phyloP scores from a whole-genome alignment of 2,329 filamentous ascomycete species.

The Echinosphaeria canescens region DNA sequence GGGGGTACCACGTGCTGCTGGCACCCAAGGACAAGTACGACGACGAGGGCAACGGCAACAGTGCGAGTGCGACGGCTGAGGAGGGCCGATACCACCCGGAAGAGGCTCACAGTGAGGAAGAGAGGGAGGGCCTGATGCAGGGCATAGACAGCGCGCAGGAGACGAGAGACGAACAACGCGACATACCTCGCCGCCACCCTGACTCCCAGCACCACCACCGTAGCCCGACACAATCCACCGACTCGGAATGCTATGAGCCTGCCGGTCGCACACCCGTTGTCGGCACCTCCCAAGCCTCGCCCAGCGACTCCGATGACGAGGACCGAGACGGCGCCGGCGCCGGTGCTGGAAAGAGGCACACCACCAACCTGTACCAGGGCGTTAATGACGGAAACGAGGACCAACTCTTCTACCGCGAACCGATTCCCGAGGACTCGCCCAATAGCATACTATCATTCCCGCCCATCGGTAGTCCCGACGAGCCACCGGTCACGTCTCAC shows the following conservation, averaged over 20 bases:
- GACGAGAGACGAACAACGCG: conserved; percentile 12
- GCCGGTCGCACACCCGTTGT: conserved; percentile 32
- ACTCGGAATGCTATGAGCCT: conserved; percentile 27
- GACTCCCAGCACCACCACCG: conserved; percentile 2
- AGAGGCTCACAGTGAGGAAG: conserved; percentile 17
- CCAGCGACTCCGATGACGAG: conserved; percentile 23
- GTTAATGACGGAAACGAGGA: too few species aligned
- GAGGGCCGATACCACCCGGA: conserved; percentile 37
- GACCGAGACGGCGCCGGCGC: conserved; percentile 8
- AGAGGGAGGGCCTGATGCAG: conserved; percentile 20
- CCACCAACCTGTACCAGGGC: too few species aligned
- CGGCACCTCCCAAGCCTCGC: conserved; percentile 24
- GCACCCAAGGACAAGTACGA: conserved; percentile 58
- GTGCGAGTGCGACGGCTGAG: conserved; percentile 26
- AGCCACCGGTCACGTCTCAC: conserved; percentile 16
- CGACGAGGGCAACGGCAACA: conserved; percentile 36
- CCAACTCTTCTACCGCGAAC: conserved; percentile 5
- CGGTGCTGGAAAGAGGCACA: conserved; percentile 1
- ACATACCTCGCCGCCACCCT: background rate
- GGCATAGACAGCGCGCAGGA: conserved; percentile 19
- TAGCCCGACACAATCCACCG: conserved; percentile 15
- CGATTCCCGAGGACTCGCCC: conserved; percentile 15
- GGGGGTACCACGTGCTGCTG: conserved; percentile 91
- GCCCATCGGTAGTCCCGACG: conserved; percentile 21
- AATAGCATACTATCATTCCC: conserved; percentile 43